Conservation (phyloP, 768 basidiomycete species). For the Pulveroboletus sp. region DNA sequence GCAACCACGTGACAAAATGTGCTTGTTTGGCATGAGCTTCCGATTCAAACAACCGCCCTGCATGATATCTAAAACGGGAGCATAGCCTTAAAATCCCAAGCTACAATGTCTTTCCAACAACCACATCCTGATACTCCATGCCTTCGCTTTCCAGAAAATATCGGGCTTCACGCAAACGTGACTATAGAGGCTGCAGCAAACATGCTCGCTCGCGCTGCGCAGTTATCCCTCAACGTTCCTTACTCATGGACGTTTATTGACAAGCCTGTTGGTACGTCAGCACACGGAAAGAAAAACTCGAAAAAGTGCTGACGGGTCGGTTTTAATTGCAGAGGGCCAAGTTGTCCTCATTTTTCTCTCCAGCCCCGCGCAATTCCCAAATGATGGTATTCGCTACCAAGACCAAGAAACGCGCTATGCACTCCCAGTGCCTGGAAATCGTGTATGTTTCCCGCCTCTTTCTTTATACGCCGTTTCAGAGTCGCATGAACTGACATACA, state of each 20-base stretch:
- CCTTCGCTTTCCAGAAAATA: constrained; percentile 65
- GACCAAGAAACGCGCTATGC: constrained; percentile 63
- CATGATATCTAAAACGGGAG: constrained; percentile 11
- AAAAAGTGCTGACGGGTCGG: neutral
- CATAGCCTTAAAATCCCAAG: neutral
- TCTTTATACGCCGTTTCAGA: no score
- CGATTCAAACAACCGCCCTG: constrained; percentile 27
- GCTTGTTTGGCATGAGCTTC: constrained; percentile 28
- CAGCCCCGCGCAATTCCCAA: constrained; percentile 55
- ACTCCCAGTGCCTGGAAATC: constrained; percentile 43
- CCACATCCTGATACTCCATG: constrained; percentile 58
- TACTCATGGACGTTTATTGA: constrained; percentile 75
- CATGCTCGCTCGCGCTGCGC: constrained; percentile 58
- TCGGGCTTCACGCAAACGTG: constrained; percentile 53
- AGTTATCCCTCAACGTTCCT: constrained; percentile 52
- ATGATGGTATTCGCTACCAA: constrained; percentile 73
- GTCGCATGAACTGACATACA: no score
- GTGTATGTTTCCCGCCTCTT: constrained; percentile 40
- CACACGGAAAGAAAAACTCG: neutral
- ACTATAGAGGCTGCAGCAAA: constrained; percentile 52
- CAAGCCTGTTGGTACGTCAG: constrained; percentile 59
- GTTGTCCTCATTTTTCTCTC: constrained; percentile 63
- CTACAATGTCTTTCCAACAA: constrained; percentile 36
- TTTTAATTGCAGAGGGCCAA: constrained; percentile 49
- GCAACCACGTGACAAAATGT: neutral